Conservation (phyloP, 192 early-diverging fungal genomes). For the Cetraspora pellucida region DNA sequence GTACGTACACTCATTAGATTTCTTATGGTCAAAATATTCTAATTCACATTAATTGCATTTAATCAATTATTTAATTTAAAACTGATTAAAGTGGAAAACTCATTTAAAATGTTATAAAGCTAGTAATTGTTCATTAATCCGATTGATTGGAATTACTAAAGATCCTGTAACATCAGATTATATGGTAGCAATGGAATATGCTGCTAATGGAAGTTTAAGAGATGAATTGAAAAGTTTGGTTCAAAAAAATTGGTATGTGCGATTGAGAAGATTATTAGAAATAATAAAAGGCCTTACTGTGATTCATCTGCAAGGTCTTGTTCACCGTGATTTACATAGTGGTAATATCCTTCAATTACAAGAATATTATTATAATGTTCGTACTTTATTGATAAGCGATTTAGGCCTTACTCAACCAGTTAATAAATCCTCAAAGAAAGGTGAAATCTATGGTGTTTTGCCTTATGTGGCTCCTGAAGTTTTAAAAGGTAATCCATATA, state of each 20-base stretch:
- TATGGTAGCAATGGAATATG: background rate
- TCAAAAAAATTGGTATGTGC: background rate
- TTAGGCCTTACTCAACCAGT: background rate
- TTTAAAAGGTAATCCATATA: background rate
- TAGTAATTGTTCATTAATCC: background rate
- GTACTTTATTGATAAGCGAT: background rate
- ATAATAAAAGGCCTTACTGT: background rate
- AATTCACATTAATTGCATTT: no score
- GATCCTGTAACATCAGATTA: background rate
- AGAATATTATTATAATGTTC: background rate
- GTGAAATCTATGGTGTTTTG: background rate
- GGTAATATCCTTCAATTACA: background rate
- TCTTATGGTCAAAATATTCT: no score
- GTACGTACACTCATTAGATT: no score
- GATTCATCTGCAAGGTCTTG: background rate
- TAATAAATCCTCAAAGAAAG: background rate
- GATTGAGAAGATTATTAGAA: background rate
- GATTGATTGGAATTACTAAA: background rate
- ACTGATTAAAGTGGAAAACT: background rate
- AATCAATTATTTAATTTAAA: no score
- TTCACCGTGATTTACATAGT: background rate
- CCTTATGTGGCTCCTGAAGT: background rate
- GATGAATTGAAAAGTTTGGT: background rate
- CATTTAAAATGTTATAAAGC: background rate
- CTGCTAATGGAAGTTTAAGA: background rate